These are phyloP conservation scores for Yamadazyma laniorum DNA, from an alignment of 805 yeast species.

Conservation along the genomic window DNA sequence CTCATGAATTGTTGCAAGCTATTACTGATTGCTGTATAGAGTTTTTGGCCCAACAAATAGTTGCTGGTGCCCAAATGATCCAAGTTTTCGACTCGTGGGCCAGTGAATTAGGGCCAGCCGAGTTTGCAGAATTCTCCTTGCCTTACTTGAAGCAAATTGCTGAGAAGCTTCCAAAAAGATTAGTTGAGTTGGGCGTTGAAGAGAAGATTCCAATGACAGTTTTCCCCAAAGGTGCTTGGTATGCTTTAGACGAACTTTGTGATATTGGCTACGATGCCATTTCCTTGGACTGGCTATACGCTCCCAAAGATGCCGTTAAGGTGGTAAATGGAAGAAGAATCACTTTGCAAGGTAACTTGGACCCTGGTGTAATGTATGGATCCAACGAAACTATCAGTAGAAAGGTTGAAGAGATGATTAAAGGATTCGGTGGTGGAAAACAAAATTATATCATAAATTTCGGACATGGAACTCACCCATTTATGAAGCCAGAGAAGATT, in stretches of 20 bases:
- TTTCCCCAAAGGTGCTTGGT: slow-evolving; percentile 97
- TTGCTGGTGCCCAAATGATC: slow-evolving; percentile 97
- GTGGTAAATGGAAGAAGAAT: slow-evolving; percentile 70
- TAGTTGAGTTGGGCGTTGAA: slow-evolving; percentile 65
- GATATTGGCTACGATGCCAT: slow-evolving; percentile 79
- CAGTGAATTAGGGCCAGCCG: slow-evolving; percentile 89
- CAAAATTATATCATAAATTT: slow-evolving; percentile 88
- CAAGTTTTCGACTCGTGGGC: slow-evolving; percentile 99
- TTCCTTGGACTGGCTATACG: slow-evolving; percentile 91
- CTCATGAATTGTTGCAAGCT: slow-evolving; percentile 69
- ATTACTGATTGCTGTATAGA: slow-evolving; percentile 88
- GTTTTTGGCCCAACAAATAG: slow-evolving; percentile 89
- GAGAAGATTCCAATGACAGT: slow-evolving; percentile 83
- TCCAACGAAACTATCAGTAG: slow-evolving; percentile 72
- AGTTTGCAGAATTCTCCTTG: slow-evolving; percentile 82
- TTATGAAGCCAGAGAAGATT: slow-evolving; percentile 90
- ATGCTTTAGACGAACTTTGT: slow-evolving; percentile 83
- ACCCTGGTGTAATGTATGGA: slow-evolving; percentile 94
- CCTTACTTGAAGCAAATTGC: slow-evolving; percentile 84
- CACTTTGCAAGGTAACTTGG: slow-evolving; percentile 89
- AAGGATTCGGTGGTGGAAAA: slow-evolving; percentile 92
- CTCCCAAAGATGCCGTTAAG: slow-evolving; percentile 80
- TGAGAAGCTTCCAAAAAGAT: slow-evolving; percentile 61
- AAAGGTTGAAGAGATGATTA: slow-evolving; percentile 85
- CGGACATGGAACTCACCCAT: slow-evolving; percentile 98